These are phyloP conservation scores for Gloeopeniophorella convolvens DNA, from an alignment of 768 basidiomycete genomes.

Conservation along the genomic window DNA sequence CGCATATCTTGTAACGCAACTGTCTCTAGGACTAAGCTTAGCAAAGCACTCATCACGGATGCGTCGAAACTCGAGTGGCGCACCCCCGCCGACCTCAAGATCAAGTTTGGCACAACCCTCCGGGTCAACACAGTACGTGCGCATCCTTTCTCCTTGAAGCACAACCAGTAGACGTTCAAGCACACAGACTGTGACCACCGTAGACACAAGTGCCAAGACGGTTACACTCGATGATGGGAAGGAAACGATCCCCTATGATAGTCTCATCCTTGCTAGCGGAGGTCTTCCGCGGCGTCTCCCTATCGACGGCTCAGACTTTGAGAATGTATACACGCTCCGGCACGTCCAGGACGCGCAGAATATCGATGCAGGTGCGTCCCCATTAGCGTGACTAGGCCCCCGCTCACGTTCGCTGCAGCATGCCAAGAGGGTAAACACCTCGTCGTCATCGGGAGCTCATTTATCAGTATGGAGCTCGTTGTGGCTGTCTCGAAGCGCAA, in stretches of 20 bases:
- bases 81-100: constrained; percentile 64
- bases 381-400: neutral
- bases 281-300: constrained; percentile 69
- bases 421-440: constrained; percentile 66
- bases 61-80: constrained; percentile 71
- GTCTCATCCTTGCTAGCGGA: constrained; percentile 75
- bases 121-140: constrained; percentile 49
- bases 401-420: constrained; percentile 30
- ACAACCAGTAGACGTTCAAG: neutral
- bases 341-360: constrained; percentile 63
- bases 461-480: constrained; percentile 92
- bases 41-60: constrained; percentile 79
- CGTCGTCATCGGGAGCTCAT: constrained; percentile 83
- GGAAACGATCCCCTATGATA: constrained; percentile 60
- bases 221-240: constrained; percentile 58
- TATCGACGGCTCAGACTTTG: constrained; percentile 63
- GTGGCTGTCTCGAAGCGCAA: constrained; percentile 65
- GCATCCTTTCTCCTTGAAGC: constrained; percentile 2
- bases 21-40: constrained; percentile 67
- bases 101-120: constrained; percentile 64
- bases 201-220: constrained; percentile 56
- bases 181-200: constrained; percentile 57
- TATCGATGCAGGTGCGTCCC: constrained; percentile 54
- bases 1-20: neutral
- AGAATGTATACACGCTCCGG: constrained; percentile 74